Percentiles rank a stretch among this genome's conserved stretches.
phyloP scores from a whole-genome alignment of 208 protist genomes.

The Porcisia hertigi region DNA sequence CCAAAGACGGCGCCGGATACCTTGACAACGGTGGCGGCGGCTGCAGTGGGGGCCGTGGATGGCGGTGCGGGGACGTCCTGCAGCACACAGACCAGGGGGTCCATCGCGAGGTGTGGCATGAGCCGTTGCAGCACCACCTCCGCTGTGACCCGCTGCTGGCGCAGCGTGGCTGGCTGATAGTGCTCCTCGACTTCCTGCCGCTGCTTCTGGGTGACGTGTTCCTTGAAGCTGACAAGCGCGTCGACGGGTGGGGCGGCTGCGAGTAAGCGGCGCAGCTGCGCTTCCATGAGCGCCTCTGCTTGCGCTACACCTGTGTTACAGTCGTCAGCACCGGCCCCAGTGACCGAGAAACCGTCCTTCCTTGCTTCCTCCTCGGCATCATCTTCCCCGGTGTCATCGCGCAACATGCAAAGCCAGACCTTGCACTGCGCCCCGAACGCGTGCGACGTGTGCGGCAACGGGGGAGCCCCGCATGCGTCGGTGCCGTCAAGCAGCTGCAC shows the following conservation, averaged over 20 bases:
- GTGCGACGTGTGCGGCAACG: conserved; percentile 9
- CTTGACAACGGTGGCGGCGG: conserved; percentile 20
- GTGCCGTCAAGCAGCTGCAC: conserved; percentile 60
- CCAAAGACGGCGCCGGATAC: conserved; percentile 47
- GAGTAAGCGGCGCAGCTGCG: conserved; percentile 24
- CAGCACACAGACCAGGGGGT: conserved; percentile 14
- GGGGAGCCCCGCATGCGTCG: neutral
- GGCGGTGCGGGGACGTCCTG: conserved; percentile 20
- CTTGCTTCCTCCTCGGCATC: conserved; percentile 8
- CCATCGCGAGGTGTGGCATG: conserved; percentile 24
- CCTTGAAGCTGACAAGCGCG: conserved; percentile 38
- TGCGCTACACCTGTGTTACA: neutral
- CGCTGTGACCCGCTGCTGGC: conserved; percentile 14
- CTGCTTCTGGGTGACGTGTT: conserved; percentile 16
- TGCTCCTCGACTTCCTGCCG: neutral
- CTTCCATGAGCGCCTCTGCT: conserved; percentile 10
- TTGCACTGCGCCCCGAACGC: conserved; percentile 36
- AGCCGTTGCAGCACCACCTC: conserved; percentile 29
- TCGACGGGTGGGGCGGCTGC: conserved; percentile 31
- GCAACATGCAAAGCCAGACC: conserved; percentile 71
- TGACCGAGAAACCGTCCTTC: neutral
- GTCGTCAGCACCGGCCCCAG: neutral
- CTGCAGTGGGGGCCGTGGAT: neutral
- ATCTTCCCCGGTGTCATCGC: conserved; percentile 48
- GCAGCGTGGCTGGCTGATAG: neutral